Conservation (phyloP, 2,329 filamentous ascomycete genomes). For the Fonsecaea pedrosoi region DNA sequence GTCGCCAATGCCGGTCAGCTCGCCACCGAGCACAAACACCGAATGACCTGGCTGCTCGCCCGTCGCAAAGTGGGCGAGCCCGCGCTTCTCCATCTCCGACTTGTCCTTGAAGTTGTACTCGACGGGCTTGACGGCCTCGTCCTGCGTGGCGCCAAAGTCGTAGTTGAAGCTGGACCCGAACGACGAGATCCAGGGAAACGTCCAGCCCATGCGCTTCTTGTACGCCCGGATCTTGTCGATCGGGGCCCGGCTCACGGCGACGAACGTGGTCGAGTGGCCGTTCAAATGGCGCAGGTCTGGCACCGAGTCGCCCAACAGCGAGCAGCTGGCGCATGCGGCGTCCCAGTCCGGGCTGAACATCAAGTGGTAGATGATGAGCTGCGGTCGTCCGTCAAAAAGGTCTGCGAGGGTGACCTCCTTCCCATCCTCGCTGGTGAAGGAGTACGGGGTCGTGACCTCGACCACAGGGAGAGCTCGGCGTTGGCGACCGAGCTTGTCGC, state of each 20-base stretch:
- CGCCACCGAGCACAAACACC: slow-evolving; percentile 45
- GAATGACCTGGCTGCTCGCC: slow-evolving; percentile 50
- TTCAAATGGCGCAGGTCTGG: slow-evolving; percentile 49
- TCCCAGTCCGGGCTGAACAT: slow-evolving; percentile 52
- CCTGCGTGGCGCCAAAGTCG: slow-evolving; percentile 49
- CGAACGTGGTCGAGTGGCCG: slow-evolving; percentile 49
- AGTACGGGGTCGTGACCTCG: slow-evolving; percentile 47
- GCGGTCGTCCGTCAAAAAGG: slow-evolving; percentile 42
- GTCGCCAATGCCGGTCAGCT: slow-evolving; percentile 29
- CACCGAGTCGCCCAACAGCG: slow-evolving; percentile 50
- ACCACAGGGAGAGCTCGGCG: slow-evolving; percentile 50
- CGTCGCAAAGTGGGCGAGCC: slow-evolving; percentile 30
- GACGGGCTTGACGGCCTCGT: slow-evolving; percentile 41
- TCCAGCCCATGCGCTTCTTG: slow-evolving; percentile 50
- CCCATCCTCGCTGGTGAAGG: slow-evolving; percentile 41
- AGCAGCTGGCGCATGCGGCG: slow-evolving; percentile 50
- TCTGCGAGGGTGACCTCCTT: slow-evolving; percentile 37
- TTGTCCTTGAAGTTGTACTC: slow-evolving; percentile 43
- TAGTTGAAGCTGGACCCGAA: slow-evolving; percentile 50
- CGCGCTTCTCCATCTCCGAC: slow-evolving; percentile 27
- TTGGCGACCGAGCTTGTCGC: slow-evolving; percentile 26
- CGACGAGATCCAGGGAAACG: slow-evolving; percentile 45
- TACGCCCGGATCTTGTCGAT: slow-evolving; percentile 48
- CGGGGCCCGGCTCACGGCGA: slow-evolving; percentile 46
- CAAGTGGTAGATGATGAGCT: slow-evolving; percentile 54